Conservation (phyloP, 2,329 filamentous ascomycete species). For the Talaromyces sp. region DNA sequence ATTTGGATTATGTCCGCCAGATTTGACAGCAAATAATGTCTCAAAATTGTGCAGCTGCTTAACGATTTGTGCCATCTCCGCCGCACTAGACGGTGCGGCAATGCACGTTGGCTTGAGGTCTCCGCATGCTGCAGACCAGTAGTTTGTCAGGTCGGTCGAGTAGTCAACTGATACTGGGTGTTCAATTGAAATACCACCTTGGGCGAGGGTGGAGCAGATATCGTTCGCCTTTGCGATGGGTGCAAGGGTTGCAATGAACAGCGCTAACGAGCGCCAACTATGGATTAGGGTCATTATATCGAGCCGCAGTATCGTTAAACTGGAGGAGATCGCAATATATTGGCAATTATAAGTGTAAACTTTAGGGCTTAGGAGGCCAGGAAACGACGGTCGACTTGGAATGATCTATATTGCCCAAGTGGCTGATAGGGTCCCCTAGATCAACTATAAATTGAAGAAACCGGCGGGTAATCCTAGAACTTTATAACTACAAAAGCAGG, state of each 20-base stretch:
- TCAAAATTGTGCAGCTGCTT: constrained; percentile 51
- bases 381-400: neutral
- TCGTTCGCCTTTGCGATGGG: constrained; percentile 31
- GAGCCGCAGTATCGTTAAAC: neutral
- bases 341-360: neutral
- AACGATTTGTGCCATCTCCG: constrained; percentile 59
- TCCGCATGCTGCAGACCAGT: constrained; percentile 52
- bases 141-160: constrained; percentile 43
- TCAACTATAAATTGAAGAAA: too few relatives aligned
- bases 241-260: constrained; percentile 22
- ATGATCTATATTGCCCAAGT: too few relatives aligned
- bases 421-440: too few relatives aligned
- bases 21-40: constrained; percentile 59
- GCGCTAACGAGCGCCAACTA: constrained; percentile 23
- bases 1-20: constrained; percentile 54
- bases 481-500: too few relatives aligned
- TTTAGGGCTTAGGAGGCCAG: neutral
- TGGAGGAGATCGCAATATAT: neutral
- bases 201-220: constrained; percentile 45
- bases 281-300: constrained; percentile 18
- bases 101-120: constrained; percentile 52
- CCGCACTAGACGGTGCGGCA: constrained; percentile 50
- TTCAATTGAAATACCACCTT: constrained; percentile 38
- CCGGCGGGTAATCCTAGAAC: too few relatives aligned
- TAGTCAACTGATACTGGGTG: constrained; percentile 39